Percentiles rank a stretch among this genome's conserved stretches.
phyloP scores from a whole-genome alignment of 2,329 filamentous ascomycete species.

The Colletotrichum graminicola region DNA sequence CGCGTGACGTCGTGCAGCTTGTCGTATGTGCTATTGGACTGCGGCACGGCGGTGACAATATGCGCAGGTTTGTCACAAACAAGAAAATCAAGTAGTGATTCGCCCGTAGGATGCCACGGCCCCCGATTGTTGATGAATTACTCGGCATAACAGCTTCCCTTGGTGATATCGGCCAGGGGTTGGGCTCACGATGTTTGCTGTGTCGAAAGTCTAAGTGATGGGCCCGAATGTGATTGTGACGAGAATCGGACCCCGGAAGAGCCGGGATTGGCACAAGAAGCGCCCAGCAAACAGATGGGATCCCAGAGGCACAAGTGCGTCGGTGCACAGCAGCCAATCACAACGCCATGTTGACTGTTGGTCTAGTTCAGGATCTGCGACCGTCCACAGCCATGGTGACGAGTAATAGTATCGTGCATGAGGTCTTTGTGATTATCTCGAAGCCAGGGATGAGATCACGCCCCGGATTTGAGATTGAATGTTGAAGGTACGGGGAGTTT shows the following conservation, averaged over 20 bases:
- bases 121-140: neutral
- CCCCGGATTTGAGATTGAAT: neutral
- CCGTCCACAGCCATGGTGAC: neutral
- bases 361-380: conserved; percentile 29
- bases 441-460: neutral
- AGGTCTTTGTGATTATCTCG: neutral
- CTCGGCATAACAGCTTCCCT: neutral
- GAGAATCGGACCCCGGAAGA: conserved; percentile 8
- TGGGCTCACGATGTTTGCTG: conserved; percentile 15
- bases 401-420: conserved; percentile 3
- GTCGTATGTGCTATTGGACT: conserved; percentile 15
- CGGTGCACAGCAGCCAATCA: conserved; percentile 23
- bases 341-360: conserved; percentile 15
- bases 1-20: conserved; percentile 5
- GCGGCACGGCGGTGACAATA: conserved; percentile 6
- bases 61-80: conserved; percentile 1
- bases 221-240: conserved; percentile 40
- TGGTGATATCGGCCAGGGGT: conserved; percentile 5
- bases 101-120: conserved; percentile 2
- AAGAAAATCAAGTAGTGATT: conserved; percentile 20
- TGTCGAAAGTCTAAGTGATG: conserved; percentile 22
- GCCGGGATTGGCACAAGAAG: conserved; percentile 41
- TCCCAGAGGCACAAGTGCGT: conserved; percentile 23
- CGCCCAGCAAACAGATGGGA: conserved; percentile 31
- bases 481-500: neutral